Percentiles rank a stretch among this genome's conserved stretches.
Conservation (phyloP, 768 basidiomycete genomes). For the Boletus reticulatus region DNA sequence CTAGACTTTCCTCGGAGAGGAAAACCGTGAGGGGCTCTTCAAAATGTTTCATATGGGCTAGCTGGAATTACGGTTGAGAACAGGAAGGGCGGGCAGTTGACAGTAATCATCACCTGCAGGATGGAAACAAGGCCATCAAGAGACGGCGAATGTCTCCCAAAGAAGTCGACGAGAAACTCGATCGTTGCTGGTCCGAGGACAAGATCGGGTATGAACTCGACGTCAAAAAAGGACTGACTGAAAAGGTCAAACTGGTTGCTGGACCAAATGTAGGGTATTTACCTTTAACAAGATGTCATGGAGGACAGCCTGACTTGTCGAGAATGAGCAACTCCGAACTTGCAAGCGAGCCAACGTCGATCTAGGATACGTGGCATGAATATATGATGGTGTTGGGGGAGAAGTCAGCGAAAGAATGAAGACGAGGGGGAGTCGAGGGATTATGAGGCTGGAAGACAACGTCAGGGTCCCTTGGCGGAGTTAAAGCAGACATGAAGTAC, state of each 20-base stretch:
- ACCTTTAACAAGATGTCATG: conserved; percentile 59
- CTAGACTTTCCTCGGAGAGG: conserved; percentile 9
- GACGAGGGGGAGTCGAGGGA: conserved; percentile 57
- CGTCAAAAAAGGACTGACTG: conserved; percentile 62
- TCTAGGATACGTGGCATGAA: conserved; percentile 59
- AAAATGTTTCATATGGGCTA: conserved; percentile 71
- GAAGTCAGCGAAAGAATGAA: conserved; percentile 63
- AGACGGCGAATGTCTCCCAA: conserved; percentile 53
- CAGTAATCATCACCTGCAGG: conserved; percentile 50
- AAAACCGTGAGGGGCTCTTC: conserved; percentile 51
- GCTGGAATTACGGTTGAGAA: conserved; percentile 33
- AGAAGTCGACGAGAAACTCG: conserved; percentile 57
- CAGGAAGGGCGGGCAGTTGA: background rate
- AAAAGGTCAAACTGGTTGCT: background rate
- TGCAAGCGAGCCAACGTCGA: conserved; percentile 58
- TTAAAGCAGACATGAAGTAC: conserved; percentile 32
- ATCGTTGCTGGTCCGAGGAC: conserved; percentile 59
- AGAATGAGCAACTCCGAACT: conserved; percentile 48
- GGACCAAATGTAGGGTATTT: background rate
- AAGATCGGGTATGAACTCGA: conserved; percentile 56
- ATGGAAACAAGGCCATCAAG: conserved; percentile 55
- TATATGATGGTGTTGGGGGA: conserved; percentile 51
- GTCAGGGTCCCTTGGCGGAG: background rate
- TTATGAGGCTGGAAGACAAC: conserved; percentile 41
- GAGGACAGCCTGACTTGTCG: conserved; percentile 46